Conservation (phyloP, 495 filamentous ascomycete species). For the Xylaria scruposa region DNA sequence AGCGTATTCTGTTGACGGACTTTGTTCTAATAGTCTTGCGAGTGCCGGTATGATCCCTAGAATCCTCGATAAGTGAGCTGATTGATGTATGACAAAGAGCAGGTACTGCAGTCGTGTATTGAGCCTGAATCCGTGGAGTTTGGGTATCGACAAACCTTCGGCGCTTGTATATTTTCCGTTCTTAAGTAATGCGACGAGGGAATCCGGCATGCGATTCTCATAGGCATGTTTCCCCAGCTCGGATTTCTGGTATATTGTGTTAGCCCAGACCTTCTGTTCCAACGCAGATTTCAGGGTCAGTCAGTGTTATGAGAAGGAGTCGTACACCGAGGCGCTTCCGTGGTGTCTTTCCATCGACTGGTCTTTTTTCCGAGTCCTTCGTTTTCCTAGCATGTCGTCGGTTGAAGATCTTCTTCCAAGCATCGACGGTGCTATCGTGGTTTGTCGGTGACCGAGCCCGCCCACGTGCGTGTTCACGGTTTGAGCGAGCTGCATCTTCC, state of each 20-base stretch:
- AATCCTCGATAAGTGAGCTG: constrained; percentile 40
- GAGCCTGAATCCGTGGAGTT: constrained; percentile 49
- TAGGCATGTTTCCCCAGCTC: constrained; percentile 87
- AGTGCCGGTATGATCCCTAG: constrained; percentile 77
- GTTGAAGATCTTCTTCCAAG: constrained; percentile 25
- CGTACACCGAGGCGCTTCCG: constrained; percentile 31
- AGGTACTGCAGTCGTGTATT: neutral
- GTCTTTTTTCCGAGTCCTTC: constrained; percentile 19
- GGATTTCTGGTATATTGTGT: constrained; percentile 43
- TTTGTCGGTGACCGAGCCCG: neutral
- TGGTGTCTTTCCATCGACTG: constrained; percentile 37
- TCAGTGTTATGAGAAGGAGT: neutral
- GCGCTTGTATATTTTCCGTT: constrained; percentile 64
- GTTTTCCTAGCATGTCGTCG: constrained; percentile 6
- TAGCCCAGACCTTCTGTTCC: neutral
- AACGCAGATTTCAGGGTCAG: neutral
- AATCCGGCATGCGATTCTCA: constrained; percentile 86
- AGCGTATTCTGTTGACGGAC: constrained; percentile 66
- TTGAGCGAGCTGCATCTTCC: constrained; percentile 26
- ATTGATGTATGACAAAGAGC: neutral
- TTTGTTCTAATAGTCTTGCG: constrained; percentile 72
- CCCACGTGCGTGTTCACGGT: constrained; percentile 1
- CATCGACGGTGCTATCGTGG: constrained; percentile 13
- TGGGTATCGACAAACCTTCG: constrained; percentile 60
- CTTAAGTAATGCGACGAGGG: constrained; percentile 73